Conservation (phyloP, 202 grass and related monocot species). For the Brachypodium distachyon region DNA sequence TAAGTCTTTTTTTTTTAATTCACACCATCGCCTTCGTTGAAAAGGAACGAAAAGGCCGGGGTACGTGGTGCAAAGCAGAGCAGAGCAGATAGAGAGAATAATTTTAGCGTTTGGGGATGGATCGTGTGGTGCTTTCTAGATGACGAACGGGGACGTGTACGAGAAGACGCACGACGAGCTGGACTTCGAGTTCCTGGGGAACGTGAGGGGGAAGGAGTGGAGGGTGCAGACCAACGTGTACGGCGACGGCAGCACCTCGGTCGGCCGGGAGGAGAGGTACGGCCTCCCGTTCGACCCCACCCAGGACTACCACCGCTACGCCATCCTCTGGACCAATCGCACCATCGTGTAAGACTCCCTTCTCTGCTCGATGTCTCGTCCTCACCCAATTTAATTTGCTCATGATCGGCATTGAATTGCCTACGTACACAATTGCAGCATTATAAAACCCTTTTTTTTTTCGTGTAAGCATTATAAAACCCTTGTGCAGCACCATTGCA, state of each 20-base stretch:
- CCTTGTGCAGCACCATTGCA: no score
- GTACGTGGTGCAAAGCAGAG: background rate
- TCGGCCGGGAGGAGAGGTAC: slow-evolving; percentile 76
- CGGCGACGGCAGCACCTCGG: slow-evolving; percentile 69
- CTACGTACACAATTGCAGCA: background rate
- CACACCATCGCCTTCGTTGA: background rate
- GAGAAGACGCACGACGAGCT: slow-evolving; percentile 84
- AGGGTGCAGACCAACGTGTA: slow-evolving; percentile 95
- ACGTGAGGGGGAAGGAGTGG: slow-evolving; percentile 60
- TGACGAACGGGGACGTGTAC: slow-evolving; percentile 78
- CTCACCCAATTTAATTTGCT: background rate
- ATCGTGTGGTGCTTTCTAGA: background rate
- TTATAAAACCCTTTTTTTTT: no score
- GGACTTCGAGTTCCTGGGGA: slow-evolving; percentile 96
- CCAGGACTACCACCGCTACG: slow-evolving; percentile 65
- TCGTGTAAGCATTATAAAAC: no score
- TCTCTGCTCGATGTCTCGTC: background rate
- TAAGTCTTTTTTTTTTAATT: background rate
- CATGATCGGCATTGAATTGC: background rate
- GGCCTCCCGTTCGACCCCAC: slow-evolving; percentile 82
- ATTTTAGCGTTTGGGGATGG: background rate
- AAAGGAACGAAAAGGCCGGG: background rate
- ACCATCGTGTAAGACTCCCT: slow-evolving; percentile 43
- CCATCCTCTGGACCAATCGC: slow-evolving; percentile 57
- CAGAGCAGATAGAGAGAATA: background rate